Percentiles rank a stretch among this genome's conserved stretches.
phyloP scores from a whole-genome alignment of 495 filamentous ascomycete genomes.

The Rhizodiscina lignyota region DNA sequence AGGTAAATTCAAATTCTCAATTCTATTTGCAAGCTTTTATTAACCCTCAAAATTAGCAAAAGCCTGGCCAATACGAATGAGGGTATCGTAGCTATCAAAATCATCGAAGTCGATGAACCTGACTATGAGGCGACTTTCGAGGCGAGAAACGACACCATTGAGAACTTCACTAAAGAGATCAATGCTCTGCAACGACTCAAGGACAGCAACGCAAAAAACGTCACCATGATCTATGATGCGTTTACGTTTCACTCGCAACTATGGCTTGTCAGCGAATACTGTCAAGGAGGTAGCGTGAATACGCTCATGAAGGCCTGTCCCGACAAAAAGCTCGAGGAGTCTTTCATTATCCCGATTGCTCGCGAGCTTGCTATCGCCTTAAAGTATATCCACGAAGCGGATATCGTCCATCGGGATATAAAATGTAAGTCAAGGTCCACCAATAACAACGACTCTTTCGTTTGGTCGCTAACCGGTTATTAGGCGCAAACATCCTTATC shows the following conservation, averaged over 20 bases:
- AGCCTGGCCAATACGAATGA: slow-evolving; percentile 28
- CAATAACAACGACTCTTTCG: too few species aligned
- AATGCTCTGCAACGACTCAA: slow-evolving; percentile 69
- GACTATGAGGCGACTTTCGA: slow-evolving; percentile 53
- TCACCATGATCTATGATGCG: slow-evolving; percentile 80
- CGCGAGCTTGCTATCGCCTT: slow-evolving; percentile 75
- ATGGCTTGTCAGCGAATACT: slow-evolving; percentile 95
- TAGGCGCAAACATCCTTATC: slow-evolving; percentile 77
- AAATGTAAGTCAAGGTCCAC: slow-evolving; percentile 48
- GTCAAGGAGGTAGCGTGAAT: slow-evolving; percentile 85
- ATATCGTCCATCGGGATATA: slow-evolving; percentile 90
- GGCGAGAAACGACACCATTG: slow-evolving; percentile 62
- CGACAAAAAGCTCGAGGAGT: slow-evolving; percentile 48
- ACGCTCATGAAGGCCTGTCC: slow-evolving; percentile 46
- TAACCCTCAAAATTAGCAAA: too few species aligned
- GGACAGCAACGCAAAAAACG: slow-evolving; percentile 70
- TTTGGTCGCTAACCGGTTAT: not conserved
- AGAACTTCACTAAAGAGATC: slow-evolving; percentile 79
- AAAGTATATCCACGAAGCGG: slow-evolving; percentile 73
- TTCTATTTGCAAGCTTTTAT: too few species aligned
- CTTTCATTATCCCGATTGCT: slow-evolving; percentile 77
- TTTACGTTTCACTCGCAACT: slow-evolving; percentile 72
- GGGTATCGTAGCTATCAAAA: slow-evolving; percentile 84
- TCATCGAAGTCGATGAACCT: slow-evolving; percentile 81
- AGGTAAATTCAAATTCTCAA: slow-evolving; percentile 39